Percentiles rank a stretch among this genome's conserved stretches.
Evolutionary conservation across 306 rosid genomes (phyloP).

Genomic region (barrel medic (Medicago truncatula)): DNA sequence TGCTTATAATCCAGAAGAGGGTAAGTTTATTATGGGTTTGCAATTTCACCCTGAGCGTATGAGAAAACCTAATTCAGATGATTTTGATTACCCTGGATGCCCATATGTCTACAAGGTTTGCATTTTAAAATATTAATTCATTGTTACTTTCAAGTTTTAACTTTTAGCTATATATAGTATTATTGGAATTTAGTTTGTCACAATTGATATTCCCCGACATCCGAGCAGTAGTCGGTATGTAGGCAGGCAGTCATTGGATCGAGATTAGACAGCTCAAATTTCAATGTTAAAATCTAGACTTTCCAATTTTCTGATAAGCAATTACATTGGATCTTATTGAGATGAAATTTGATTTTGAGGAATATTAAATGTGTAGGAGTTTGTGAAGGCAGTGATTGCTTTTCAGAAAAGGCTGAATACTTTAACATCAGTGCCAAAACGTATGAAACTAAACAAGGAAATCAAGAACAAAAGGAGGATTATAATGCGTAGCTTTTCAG

Average conservation of each 20-base stretch:
- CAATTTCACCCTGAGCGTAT: conserved; percentile 92
- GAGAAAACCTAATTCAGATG: conserved; percentile 66
- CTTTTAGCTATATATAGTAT: too few species aligned
- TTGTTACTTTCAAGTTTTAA: neutral
- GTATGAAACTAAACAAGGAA: conserved; percentile 61
- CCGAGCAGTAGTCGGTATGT: neutral
- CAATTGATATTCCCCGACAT: neutral
- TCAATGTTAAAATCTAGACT: too few species aligned
- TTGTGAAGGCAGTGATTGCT: conserved; percentile 85
- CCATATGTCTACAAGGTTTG: conserved; percentile 76
- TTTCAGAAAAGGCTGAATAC: conserved; percentile 68
- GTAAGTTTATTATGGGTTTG: conserved; percentile 82
- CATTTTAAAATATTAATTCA: neutral
- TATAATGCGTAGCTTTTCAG: conserved; percentile 68
- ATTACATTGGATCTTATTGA: neutral
- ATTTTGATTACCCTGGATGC: conserved; percentile 85
- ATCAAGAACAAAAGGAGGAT: conserved; percentile 69
- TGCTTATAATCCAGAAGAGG: conserved; percentile 75
- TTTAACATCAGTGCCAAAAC: conserved; percentile 44
- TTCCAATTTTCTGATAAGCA: too few species aligned
- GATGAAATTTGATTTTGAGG: neutral
- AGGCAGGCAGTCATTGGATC: too few species aligned
- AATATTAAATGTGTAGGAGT: conserved; percentile 62
- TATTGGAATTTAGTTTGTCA: too few species aligned
- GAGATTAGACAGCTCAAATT: too few species aligned